These are phyloP conservation scores for Suillus weaverae DNA, from an alignment of 768 basidiomycete species.

Conservation along the genomic window DNA sequence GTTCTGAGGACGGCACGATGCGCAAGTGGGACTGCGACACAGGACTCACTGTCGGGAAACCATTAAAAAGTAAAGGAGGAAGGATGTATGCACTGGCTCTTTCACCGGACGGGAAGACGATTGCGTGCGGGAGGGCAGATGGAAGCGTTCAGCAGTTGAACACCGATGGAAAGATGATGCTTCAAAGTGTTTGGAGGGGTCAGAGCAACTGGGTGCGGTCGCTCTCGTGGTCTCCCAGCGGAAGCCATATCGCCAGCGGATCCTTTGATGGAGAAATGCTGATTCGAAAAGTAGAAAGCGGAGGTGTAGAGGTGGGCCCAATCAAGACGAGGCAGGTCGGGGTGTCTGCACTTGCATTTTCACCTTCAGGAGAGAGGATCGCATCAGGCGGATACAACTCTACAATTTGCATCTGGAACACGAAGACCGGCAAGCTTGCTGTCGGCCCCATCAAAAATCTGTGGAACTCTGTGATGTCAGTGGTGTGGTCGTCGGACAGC, in stretches of 20 bases:
- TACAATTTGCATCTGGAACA: not conserved
- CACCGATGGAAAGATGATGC: not conserved
- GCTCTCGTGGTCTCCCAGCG: not conserved
- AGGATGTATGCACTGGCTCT: not conserved
- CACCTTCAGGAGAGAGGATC: not conserved
- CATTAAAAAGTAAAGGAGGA: not conserved
- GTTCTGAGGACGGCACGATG: not conserved
- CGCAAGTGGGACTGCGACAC: not conserved
- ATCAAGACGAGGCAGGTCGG: not conserved
- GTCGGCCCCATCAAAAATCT: not conserved
- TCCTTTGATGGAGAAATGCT: not conserved
- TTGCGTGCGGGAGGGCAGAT: not conserved
- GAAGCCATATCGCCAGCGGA: not conserved
- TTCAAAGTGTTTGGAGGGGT: not conserved
- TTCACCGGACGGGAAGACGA: not conserved
- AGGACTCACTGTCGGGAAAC: not conserved
- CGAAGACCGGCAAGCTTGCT: not conserved
- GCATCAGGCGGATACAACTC: not conserved
- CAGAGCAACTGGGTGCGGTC: not conserved
- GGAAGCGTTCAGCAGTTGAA: not conserved
- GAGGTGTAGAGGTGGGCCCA: not conserved
- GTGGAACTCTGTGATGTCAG: not conserved
- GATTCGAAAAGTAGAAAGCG: not conserved
- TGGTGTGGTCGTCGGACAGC: not conserved
- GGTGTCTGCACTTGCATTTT: not conserved